Conservation (phyloP, 2,329 filamentous ascomycete species). For the Colletotrichum phormii region DNA sequence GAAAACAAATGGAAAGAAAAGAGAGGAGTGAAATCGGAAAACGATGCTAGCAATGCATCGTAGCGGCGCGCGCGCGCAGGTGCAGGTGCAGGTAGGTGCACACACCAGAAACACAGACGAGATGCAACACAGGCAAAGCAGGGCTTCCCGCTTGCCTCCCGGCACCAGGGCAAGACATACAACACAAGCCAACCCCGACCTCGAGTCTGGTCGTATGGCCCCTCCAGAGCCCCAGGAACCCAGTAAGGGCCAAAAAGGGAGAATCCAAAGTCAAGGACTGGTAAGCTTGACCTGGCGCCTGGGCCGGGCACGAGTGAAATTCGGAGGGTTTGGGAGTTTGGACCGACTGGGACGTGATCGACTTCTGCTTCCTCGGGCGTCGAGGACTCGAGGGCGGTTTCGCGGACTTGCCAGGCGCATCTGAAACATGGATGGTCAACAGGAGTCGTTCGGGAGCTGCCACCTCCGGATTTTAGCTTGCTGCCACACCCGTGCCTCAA, state of each 20-base stretch:
- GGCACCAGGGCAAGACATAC: constrained; percentile 16
- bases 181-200: constrained; percentile 32
- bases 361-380: constrained; percentile 35
- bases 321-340: constrained; percentile 37
- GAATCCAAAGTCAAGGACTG: constrained; percentile 1
- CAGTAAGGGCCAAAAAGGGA: background rate
- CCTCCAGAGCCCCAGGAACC: background rate
- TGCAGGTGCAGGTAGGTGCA: constrained; percentile 21
- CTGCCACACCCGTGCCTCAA: constrained; percentile 29
- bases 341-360: constrained; percentile 43
- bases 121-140: constrained; percentile 34
- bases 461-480: constrained; percentile 44
- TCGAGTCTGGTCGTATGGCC: background rate
- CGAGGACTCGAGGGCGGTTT: constrained; percentile 33
- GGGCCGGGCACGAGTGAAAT: constrained; percentile 36
- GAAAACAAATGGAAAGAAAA: background rate
- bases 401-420: constrained; percentile 35
- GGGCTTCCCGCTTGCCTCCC: constrained; percentile 29
- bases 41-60: constrained; percentile 10
- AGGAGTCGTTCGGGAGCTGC: constrained; percentile 44
- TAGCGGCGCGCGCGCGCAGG: constrained; percentile 6
- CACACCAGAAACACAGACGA: constrained; percentile 35
- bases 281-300: constrained; percentile 33
- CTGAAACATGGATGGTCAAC: constrained; percentile 36
- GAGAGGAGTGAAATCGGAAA: constrained; percentile 23